Evolutionary conservation across 2,329 filamentous ascomycete species (phyloP).

Genomic region (Penicillium concentricum): DNA sequence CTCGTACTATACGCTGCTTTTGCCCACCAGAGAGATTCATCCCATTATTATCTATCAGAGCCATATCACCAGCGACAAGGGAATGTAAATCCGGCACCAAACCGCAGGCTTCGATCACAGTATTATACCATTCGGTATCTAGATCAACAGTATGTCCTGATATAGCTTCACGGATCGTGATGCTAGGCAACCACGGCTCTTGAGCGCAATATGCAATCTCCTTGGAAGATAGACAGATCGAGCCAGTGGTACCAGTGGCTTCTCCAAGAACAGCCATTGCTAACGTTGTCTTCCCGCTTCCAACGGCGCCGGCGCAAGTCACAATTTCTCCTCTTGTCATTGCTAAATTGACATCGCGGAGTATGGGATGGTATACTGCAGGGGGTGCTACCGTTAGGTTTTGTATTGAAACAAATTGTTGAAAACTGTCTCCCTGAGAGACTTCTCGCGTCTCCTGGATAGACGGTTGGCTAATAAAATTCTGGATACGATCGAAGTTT

Average conservation of each 20-base stretch:
- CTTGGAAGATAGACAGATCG: neutral
- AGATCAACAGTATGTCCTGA: neutral
- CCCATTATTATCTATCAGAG: neutral
- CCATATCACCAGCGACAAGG: neutral
- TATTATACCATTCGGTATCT: neutral
- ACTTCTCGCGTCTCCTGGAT: neutral
- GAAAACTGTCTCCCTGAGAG: too few species aligned
- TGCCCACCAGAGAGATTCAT: neutral
- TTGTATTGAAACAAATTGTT: too few species aligned
- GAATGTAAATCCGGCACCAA: neutral
- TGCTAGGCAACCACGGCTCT: constrained; percentile 1
- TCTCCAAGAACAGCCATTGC: constrained; percentile 1
- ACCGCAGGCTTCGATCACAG: neutral
- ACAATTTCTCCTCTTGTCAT: neutral
- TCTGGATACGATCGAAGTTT: constrained; percentile 2
- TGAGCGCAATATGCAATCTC: neutral
- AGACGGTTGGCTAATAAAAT: neutral
- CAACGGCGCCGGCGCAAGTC: neutral
- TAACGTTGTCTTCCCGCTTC: constrained; percentile 1
- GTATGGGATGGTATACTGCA: neutral
- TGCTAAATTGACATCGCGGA: neutral
- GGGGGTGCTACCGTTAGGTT: neutral
- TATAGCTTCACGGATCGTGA: constrained; percentile 2
- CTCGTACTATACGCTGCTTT: neutral
- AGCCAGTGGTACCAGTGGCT: neutral